Evolutionary conservation across 176 grass and related monocot species (phyloP), one percentile per base, ranked within the genome.

Genomic region (Thinopyrum elongatum): DNA sequence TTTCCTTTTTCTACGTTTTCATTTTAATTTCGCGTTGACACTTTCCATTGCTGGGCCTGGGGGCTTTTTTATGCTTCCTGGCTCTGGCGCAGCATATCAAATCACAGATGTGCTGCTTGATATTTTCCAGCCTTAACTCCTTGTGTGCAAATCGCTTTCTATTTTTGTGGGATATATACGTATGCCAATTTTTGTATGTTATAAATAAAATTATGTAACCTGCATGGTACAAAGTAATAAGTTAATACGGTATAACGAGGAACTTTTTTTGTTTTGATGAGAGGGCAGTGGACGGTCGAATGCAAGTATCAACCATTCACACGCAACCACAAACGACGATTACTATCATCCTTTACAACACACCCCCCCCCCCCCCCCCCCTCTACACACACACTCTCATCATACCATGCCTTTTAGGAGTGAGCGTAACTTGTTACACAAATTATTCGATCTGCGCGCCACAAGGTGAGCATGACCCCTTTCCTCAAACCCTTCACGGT

Each of bases 71-170:
- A 6, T 65, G 76, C 7, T 66, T 53, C 44, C 42, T 68, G 75
- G 59, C 22, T 42, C 70, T 69, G 63, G 74, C 74, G 8, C 19
- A 76, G 77, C 61, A 76, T 80, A 88, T 80, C 85, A 57, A 60
- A 87, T 42, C 60, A 38, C 22, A 79, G 74, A 91, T 77, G 28
- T 76, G 72, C 29, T 77, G 60, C 38, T 36, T 77, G 60, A 85
- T 91, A 81, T 80, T 85, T 84, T 35, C 33, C 26, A 47, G 28
- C 82, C 77, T 80, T 85, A 71, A 80, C 67, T 41, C 33, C 33
- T 67, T 85, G 44, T 5, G 62, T 33, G 62, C 62, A 85, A 80
- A 80, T 89, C 39, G 59, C 58, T 66, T 65, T 86, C 89, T 74
- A n/a, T 75, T 88, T 88, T 79, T 75, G 62, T 30, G 10, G 58